Conservation (phyloP, 2,329 filamentous ascomycete genomes). For the Ilyonectria mors-panacis region DNA sequence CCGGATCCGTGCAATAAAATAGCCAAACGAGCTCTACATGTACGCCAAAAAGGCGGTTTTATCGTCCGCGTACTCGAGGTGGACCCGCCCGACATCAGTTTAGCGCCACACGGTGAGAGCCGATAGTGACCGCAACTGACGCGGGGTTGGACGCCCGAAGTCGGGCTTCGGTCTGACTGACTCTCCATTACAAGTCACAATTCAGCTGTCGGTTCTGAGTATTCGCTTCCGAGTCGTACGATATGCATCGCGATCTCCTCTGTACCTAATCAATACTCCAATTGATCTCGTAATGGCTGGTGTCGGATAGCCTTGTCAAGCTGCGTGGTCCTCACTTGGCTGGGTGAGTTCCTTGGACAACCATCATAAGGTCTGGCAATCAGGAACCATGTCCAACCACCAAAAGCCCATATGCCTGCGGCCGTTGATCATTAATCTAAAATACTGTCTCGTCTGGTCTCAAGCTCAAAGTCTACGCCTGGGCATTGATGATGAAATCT, state of each 20-base stretch:
- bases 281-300: background rate
- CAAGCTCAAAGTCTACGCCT: background rate
- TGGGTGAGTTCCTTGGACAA: constrained; percentile 36
- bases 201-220: background rate
- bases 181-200: background rate
- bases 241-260: background rate
- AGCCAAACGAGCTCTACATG: background rate
- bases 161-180: constrained; percentile 20
- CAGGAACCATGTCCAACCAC: no score
- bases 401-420: no score
- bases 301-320: background rate
- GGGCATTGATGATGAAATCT: background rate
- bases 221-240: background rate
- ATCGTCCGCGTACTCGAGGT: background rate
- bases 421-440: background rate
- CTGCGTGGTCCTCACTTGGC: background rate
- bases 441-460: background rate
- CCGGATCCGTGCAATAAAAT: background rate
- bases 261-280: background rate
- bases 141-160: constrained; percentile 13
- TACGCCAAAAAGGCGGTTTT: background rate
- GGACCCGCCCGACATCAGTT: background rate
- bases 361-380: no score
- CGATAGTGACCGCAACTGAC: constrained; percentile 13
- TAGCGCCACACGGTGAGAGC: background rate